phyloP scores from a whole-genome alignment of 768 basidiomycete genomes.

The Lepiota brunneoincarnata region DNA sequence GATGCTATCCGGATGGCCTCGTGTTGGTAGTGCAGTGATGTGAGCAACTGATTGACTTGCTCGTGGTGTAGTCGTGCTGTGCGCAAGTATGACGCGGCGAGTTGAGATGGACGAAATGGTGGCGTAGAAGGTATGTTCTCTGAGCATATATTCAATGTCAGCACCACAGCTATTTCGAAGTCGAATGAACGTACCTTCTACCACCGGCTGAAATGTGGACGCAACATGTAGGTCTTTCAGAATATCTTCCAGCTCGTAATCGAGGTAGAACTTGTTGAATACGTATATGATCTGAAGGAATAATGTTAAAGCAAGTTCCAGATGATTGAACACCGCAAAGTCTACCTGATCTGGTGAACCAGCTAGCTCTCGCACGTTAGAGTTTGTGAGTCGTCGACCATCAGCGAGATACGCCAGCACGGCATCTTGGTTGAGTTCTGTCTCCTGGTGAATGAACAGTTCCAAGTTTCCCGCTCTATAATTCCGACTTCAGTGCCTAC shows the following conservation, averaged over 20 bases:
- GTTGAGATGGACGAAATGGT: slow-evolving; percentile 65
- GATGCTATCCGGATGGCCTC: slow-evolving; percentile 74
- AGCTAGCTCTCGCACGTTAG: slow-evolving; percentile 74
- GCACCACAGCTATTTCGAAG: neutral
- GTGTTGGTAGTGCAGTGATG: slow-evolving; percentile 61
- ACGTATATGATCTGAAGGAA: slow-evolving; percentile 63
- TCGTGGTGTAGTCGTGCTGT: slow-evolving; percentile 66
- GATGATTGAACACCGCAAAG: slow-evolving; percentile 3
- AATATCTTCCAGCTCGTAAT: slow-evolving; percentile 64
- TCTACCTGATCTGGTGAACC: slow-evolving; percentile 73
- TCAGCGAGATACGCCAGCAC: slow-evolving; percentile 79
- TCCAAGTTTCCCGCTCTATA: slow-evolving; percentile 67
- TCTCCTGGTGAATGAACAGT: slow-evolving; percentile 66
- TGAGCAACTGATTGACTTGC: slow-evolving; percentile 47
- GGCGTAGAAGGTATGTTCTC: slow-evolving; percentile 66
- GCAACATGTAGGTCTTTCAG: slow-evolving; percentile 60
- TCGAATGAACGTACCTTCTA: slow-evolving; percentile 52
- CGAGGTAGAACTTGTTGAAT: slow-evolving; percentile 80
- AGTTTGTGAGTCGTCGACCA: slow-evolving; percentile 66
- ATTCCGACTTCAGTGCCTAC: slow-evolving; percentile 9
- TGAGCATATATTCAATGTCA: slow-evolving; percentile 21
- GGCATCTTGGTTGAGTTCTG: slow-evolving; percentile 65
- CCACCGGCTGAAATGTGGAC: slow-evolving; percentile 61
- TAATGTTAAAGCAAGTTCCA: neutral
- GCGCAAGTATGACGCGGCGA: slow-evolving; percentile 64